These are phyloP conservation scores for Malus orientalis DNA, from an alignment of 306 rosid species.

Conservation along the genomic window DNA sequence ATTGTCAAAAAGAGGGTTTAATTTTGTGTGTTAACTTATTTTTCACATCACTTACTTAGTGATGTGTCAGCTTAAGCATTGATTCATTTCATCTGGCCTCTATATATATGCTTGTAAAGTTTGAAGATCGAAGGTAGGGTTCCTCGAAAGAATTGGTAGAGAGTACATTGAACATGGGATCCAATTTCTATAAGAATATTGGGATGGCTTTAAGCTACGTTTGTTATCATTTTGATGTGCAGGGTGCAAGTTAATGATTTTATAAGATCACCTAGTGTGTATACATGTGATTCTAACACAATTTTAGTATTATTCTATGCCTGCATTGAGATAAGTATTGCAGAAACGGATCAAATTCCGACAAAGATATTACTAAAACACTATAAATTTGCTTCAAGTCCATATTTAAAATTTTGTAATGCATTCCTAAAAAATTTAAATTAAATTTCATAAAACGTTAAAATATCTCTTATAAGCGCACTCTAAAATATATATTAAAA, in stretches of 20 bases:
- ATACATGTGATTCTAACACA: too few species aligned
- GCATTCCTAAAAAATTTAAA: background rate
- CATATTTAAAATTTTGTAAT: too few species aligned
- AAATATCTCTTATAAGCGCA: too few species aligned
- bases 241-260: background rate
- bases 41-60: too few species aligned
- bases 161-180: background rate
- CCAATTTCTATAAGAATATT: background rate
- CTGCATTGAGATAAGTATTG: background rate
- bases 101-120: background rate
- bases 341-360: background rate
- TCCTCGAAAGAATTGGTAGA: background rate
- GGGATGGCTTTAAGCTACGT: background rate
- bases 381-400: background rate
- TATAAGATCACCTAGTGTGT: background rate
- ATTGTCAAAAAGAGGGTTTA: too few species aligned
- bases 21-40: too few species aligned
- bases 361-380: background rate
- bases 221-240: background rate
- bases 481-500: too few species aligned
- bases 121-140: background rate
- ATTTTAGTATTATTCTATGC: background rate
- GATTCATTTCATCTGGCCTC: background rate
- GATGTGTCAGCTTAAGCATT: background rate
- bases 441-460: too few species aligned